A percentile compares a stretch with the other conserved stretches of the same genome.
Conservation (phyloP, 2,329 filamentous ascomycete genomes). For the Phyllosticta citribraziliensis region DNA sequence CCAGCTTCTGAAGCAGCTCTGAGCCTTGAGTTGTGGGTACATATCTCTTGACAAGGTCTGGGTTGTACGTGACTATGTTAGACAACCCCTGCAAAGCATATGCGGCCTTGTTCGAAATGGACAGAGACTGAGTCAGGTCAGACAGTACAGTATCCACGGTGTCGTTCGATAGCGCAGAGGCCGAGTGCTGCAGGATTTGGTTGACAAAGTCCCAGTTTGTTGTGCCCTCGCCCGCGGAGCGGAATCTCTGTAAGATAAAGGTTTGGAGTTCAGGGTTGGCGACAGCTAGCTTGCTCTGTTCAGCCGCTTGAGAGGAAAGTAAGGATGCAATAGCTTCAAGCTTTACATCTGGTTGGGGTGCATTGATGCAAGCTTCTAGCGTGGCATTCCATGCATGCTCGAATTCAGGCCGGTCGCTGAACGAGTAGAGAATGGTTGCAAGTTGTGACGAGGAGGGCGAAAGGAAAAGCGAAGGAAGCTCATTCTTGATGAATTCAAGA, state of each 20-base stretch:
- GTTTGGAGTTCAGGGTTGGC: constrained; percentile 26
- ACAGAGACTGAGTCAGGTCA: constrained; percentile 29
- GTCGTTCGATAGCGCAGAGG: constrained; percentile 22
- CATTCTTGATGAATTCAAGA: constrained; percentile 41
- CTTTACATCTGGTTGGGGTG: constrained; percentile 19
- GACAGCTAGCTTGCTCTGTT: constrained; percentile 26
- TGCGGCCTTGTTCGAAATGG: constrained; percentile 23
- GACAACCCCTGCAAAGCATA: constrained; percentile 36
- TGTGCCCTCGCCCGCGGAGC: constrained; percentile 21
- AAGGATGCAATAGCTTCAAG: constrained; percentile 22
- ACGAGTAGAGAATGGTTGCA: constrained; percentile 52
- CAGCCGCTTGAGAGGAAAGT: constrained; percentile 26
- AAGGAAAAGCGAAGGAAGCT: constrained; percentile 49
- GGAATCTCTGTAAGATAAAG: constrained; percentile 23
- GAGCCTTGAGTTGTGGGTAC: constrained; percentile 37
- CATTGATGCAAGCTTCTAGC: constrained; percentile 22
- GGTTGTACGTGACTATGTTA: constrained; percentile 32
- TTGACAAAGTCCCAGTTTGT: constrained; percentile 27
- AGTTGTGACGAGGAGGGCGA: constrained; percentile 62
- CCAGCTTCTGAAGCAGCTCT: constrained; percentile 41
- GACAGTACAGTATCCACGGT: constrained; percentile 31
- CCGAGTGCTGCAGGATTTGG: constrained; percentile 25
- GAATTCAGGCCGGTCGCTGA: constrained; percentile 21
- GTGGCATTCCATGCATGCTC: constrained; percentile 21
- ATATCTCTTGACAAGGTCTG: constrained; percentile 34